Percentiles rank a stretch among this genome's conserved stretches.
Evolutionary conservation across 2,329 filamentous ascomycete genomes (phyloP).

Genomic region (Stagonosporopsis vannaccii): DNA sequence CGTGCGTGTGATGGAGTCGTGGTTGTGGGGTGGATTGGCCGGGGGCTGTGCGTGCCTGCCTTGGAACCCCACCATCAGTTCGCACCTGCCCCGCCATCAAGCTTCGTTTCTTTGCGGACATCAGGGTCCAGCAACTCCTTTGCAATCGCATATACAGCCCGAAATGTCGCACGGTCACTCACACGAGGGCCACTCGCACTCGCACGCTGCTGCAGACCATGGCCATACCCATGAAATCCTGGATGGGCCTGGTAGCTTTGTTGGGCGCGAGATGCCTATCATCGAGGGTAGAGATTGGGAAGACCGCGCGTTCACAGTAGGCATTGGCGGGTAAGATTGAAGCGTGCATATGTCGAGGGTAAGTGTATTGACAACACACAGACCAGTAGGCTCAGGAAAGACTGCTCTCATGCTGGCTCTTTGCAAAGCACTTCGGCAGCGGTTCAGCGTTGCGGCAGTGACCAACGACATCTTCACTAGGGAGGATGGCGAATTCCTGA

Average conservation of each 20-base stretch:
- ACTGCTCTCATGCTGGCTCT: conserved; percentile 96
- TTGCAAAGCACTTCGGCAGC: conserved; percentile 80
- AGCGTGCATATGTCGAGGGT: neutral
- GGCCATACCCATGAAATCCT: conserved; percentile 97
- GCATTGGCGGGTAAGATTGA: conserved; percentile 86
- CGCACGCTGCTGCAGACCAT: conserved; percentile 70
- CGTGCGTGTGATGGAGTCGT: neutral
- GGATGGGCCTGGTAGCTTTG: conserved; percentile 87
- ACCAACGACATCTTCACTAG: conserved; percentile 99
- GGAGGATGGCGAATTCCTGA: conserved; percentile 98
- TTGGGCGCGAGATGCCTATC: conserved; percentile 92
- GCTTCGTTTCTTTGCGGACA: conserved; percentile 14
- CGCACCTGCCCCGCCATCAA: conserved; percentile 33
- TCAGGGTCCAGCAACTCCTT: conserved; percentile 9
- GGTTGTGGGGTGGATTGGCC: conserved; percentile 12
- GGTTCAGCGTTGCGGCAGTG: conserved; percentile 89
- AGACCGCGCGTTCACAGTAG: conserved; percentile 90
- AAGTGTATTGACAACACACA: conserved; percentile 47
- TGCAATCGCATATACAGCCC: neutral
- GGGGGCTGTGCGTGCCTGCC: neutral
- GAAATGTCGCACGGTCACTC: conserved; percentile 46
- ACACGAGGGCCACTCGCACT: conserved; percentile 54
- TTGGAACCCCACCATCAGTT: conserved; percentile 25
- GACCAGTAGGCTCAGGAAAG: conserved; percentile 95
- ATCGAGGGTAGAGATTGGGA: conserved; percentile 86